phyloP scores from a whole-genome alignment of 2,329 filamentous ascomycete species.

The Zalaria obscura region DNA sequence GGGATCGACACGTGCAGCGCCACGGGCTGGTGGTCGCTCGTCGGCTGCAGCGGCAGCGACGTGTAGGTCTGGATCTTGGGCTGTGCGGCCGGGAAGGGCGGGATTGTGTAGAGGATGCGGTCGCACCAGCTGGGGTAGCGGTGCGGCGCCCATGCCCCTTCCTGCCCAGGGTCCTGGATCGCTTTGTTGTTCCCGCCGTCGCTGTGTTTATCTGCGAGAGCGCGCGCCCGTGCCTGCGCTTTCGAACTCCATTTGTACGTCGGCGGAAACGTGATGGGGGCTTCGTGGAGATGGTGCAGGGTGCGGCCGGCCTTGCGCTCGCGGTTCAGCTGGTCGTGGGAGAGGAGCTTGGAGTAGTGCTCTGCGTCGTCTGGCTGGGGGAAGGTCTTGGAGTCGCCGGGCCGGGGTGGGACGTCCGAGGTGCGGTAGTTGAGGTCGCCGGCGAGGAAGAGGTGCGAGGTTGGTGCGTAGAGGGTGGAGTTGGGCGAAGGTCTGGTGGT shows the following conservation, averaged over 20 bases:
- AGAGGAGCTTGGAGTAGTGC: constrained; percentile 58
- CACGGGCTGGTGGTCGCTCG: constrained; percentile 80
- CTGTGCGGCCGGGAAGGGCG: constrained; percentile 27
- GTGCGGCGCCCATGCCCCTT: constrained; percentile 65
- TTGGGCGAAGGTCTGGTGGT: background rate
- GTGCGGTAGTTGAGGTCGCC: constrained; percentile 96
- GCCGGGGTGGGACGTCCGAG: constrained; percentile 39
- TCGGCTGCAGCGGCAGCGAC: constrained; percentile 62
- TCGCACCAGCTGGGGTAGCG: constrained; percentile 93
- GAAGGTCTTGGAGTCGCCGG: constrained; percentile 44
- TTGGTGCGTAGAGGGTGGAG: constrained; percentile 52
- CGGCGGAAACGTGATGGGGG: constrained; percentile 64
- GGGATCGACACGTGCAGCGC: constrained; percentile 57
- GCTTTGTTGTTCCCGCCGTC: constrained; percentile 2
- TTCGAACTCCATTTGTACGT: constrained; percentile 75
- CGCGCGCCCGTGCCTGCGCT: constrained; percentile 15
- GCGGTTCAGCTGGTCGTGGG: constrained; percentile 62
- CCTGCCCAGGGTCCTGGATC: constrained; percentile 13
- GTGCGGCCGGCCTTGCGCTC: constrained; percentile 57
- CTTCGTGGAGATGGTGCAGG: constrained; percentile 66
- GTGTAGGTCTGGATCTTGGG: constrained; percentile 52
- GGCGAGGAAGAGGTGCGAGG: constrained; percentile 67
- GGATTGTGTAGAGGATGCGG: constrained; percentile 59
- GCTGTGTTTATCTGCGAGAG: constrained; percentile 5
- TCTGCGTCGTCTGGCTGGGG: constrained; percentile 43